These are phyloP conservation scores for Blastocystis hominis DNA, from an alignment of 352 stramenopile genomes.

Conservation along the genomic window DNA sequence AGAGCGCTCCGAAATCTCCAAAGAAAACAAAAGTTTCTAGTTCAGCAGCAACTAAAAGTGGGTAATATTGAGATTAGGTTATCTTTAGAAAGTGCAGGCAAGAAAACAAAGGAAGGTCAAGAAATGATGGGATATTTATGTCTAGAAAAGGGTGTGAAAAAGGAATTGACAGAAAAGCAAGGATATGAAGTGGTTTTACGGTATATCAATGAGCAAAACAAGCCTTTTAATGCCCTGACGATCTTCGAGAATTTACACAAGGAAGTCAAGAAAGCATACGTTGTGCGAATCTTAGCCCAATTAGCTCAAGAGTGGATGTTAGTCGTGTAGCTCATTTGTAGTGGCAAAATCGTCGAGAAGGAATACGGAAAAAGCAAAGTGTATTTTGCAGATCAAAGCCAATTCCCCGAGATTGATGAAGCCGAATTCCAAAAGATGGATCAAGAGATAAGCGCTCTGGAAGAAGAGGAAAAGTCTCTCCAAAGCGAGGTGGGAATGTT, in stretches of 20 bases:
- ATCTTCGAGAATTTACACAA: conserved; percentile 54
- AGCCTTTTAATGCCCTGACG: conserved; percentile 36
- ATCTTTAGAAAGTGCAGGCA: not conserved
- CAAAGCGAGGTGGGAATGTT: not conserved
- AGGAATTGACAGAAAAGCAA: conserved; percentile 39
- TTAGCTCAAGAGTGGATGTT: conserved; percentile 1
- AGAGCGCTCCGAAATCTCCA: not conserved
- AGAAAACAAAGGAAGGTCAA: conserved; percentile 35
- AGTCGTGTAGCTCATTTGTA: not conserved
- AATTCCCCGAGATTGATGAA: conserved; percentile 11
- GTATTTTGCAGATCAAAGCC: conserved; percentile 46
- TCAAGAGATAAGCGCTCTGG: not conserved
- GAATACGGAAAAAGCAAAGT: conserved; percentile 49
- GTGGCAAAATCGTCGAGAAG: conserved; percentile 53
- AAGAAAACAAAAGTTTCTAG: conserved; percentile 2
- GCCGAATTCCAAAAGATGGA: conserved; percentile 39
- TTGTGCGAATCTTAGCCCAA: conserved; percentile 27
- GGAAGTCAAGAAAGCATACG: conserved; percentile 20
- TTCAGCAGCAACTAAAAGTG: conserved; percentile 1
- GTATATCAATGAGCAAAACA: conserved; percentile 55
- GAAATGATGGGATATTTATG: not conserved
- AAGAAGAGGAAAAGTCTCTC: not conserved
- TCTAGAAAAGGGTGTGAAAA: conserved; percentile 7
- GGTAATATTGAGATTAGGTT: not conserved
- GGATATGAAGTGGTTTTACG: conserved; percentile 10